Evolutionary conservation across 257 asterid genomes (phyloP).

Genomic region (Nicotiana obtusifolia): DNA sequence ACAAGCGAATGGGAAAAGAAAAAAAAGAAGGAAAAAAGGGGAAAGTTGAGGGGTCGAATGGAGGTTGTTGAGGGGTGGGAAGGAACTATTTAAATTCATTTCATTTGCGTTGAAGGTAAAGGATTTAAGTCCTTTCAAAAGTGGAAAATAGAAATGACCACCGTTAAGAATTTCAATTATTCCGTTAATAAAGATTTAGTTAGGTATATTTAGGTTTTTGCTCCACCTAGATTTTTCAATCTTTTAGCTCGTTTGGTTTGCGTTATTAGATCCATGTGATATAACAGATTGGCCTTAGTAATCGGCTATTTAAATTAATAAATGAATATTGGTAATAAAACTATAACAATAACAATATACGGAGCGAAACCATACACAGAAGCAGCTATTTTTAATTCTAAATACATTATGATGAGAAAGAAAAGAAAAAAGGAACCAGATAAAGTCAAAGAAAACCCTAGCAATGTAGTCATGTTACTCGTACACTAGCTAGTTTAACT

Average conservation of each 20-base stretch:
- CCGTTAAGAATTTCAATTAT: background rate
- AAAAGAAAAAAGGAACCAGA: too few relatives aligned
- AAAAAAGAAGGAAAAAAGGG: background rate
- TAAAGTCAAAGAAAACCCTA: too few relatives aligned
- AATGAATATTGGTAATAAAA: background rate
- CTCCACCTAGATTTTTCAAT: background rate
- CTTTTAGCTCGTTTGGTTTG: background rate
- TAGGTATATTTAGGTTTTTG: conserved; percentile 7
- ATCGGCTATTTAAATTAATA: background rate
- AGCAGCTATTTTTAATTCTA: too few relatives aligned
- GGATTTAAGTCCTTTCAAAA: background rate
- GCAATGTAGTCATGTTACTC: too few relatives aligned
- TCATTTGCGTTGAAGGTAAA: background rate
- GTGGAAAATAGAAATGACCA: background rate
- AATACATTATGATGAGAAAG: too few relatives aligned
- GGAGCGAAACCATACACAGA: too few relatives aligned
- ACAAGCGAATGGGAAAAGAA: background rate
- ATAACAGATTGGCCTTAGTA: background rate
- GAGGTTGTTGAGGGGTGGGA: conserved; percentile 4
- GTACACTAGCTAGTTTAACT: too few relatives aligned
- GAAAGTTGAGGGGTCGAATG: conserved; percentile 4
- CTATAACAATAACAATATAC: background rate
- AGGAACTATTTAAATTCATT: background rate
- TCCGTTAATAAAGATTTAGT: background rate
- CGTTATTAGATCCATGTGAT: background rate